A percentile compares a stretch with the other conserved stretches of the same genome.
phyloP scores from a whole-genome alignment of 2,329 filamentous ascomycete genomes.

The Stagonosporopsis tanaceti region DNA sequence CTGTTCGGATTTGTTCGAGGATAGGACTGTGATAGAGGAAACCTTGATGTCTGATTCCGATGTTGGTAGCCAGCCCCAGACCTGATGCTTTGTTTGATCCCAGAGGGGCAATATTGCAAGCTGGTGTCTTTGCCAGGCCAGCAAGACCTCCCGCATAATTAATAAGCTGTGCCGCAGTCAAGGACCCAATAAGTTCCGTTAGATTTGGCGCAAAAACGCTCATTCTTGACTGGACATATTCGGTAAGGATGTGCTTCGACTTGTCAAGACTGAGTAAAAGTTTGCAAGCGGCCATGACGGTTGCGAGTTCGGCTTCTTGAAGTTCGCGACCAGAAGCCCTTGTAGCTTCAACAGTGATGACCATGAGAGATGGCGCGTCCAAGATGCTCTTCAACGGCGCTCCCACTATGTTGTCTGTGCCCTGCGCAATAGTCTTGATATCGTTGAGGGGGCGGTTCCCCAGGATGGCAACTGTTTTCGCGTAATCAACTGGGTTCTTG shows the following conservation, averaged over 20 bases:
- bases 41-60: constrained; percentile 88
- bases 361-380: constrained; percentile 91
- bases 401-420: constrained; percentile 79
- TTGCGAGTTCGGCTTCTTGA: constrained; percentile 74
- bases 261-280: constrained; percentile 88
- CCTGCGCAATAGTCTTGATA: constrained; percentile 80
- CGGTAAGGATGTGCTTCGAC: constrained; percentile 85
- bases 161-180: constrained; percentile 95
- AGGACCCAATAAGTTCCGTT: constrained; percentile 86
- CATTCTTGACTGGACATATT: constrained; percentile 97
- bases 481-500: constrained; percentile 91
- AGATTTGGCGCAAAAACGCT: constrained; percentile 94
- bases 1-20: constrained; percentile 81
- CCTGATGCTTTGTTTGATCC: constrained; percentile 87
- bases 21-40: constrained; percentile 93
- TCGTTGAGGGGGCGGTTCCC: constrained; percentile 91
- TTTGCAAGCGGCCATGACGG: constrained; percentile 79
- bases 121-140: constrained; percentile 87
- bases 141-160: constrained; percentile 90
- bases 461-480: constrained; percentile 91
- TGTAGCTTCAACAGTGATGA: constrained; percentile 92
- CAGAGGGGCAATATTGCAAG: constrained; percentile 90
- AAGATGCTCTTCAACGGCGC: constrained; percentile 80
- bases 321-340: constrained; percentile 85
- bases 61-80: constrained; percentile 88